Evolutionary conservation across 352 stramenopile genomes (phyloP).

Genomic region (Phytophthora europaea): DNA sequence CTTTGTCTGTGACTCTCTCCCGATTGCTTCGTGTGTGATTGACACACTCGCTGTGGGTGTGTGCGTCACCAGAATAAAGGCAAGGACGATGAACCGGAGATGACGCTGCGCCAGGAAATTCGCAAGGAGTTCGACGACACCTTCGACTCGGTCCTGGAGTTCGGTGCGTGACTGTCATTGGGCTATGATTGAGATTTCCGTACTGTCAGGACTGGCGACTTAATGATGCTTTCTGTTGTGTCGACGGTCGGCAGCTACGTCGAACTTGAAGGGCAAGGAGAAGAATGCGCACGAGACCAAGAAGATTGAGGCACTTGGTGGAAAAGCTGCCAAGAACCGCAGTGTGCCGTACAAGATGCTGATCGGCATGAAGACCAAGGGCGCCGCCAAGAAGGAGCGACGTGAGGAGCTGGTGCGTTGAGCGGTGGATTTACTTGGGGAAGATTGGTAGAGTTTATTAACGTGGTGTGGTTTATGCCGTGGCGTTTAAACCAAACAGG

Average conservation of each 20-base stretch:
- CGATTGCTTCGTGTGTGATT: not conserved
- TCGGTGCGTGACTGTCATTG: slow-evolving; percentile 45
- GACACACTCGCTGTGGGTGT: slow-evolving; percentile 4
- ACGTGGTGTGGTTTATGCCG: not conserved
- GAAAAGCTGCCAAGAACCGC: slow-evolving; percentile 65
- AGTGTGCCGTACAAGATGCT: slow-evolving; percentile 81
- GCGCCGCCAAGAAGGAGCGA: slow-evolving; percentile 54
- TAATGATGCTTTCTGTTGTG: not conserved
- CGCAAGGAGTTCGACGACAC: slow-evolving; percentile 82
- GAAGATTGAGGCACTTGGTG: slow-evolving; percentile 75
- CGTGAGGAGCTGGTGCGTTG: slow-evolving; percentile 69
- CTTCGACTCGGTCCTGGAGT: slow-evolving; percentile 79
- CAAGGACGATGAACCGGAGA: slow-evolving; percentile 45
- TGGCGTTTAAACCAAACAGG: slow-evolving; percentile 39
- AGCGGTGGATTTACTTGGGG: not conserved
- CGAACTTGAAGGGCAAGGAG: slow-evolving; percentile 80
- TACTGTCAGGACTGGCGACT: not conserved
- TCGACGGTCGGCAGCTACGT: slow-evolving; percentile 40
- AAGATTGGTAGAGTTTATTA: not conserved
- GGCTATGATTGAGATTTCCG: not conserved
- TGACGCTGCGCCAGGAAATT: slow-evolving; percentile 74
- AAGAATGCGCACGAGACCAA: slow-evolving; percentile 82
- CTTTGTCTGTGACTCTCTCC: not conserved
- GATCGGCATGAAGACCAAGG: slow-evolving; percentile 78
- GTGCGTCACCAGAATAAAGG: slow-evolving; percentile 19